Evolutionary conservation across 2,329 filamentous ascomycete species (phyloP), one percentile per base, ranked within the genome.

Genomic region (Xylaria sp.): DNA sequence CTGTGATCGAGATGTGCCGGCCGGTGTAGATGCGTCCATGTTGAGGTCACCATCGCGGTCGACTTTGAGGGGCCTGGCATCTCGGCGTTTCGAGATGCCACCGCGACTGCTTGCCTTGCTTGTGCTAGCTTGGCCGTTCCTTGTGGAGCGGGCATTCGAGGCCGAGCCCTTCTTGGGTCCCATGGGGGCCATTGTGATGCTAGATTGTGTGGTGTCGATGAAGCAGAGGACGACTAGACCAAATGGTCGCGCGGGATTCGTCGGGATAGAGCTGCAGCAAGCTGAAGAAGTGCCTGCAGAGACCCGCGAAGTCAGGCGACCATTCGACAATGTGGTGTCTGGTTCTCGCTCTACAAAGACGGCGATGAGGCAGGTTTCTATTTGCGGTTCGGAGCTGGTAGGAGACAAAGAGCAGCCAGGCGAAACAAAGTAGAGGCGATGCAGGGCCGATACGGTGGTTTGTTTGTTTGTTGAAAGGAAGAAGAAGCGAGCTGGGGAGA

Each of bases 41-140:
- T 85, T 79, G n/a, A 88, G 78, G 69, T 88, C 85, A 33, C 85
- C 85, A 77, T 87, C 85, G 56, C 79, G 77, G 69, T 87, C 85
- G 51, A 79, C 72, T 64, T 77, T 80, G 3, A 71, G 69, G 3
- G 72, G 58, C 19, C 70, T 66, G 42, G 73, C 74, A 11, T 71
- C 73, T 40, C 80, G 81, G 50, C 81, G 81, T 72, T 86, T 87
- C 19, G 78, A 75, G 57, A 87, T 82, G 31, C 84, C 84, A 37
- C 80, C 80, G 68, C 81, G 78, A 25, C 72, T 61, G 52, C 57
- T 67, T 19, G 67, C 45, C 54, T 72, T 74, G 17, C 61, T 50
- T 33, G 64, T 64, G 42, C 38, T 65, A 11, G 59, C 40, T 54
- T 67, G 65, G 31, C 60, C 49, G 37, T 68, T 70, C 54, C 69